Evolutionary conservation across 306 rosid genomes (phyloP), one percentile per base, ranked within the genome.

Genomic region (Lagenaria siceraria): DNA sequence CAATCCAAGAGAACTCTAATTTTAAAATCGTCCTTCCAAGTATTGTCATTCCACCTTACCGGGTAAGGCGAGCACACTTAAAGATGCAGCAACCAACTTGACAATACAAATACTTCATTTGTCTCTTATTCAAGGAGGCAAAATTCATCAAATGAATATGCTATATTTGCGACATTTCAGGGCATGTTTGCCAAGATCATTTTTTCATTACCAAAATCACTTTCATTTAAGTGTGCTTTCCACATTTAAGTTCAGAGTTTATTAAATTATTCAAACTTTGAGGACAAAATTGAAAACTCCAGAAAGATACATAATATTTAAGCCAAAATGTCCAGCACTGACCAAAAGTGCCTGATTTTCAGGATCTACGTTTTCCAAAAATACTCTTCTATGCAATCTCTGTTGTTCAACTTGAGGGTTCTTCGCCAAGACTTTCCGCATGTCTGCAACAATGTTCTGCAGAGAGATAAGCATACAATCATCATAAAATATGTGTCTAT

Each of bases 351-450:
- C 92, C 80, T 94, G 98, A 78, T 85, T 94, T 76, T 91, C 98
- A 63, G 91, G 88, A 82, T 83, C 79, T 77, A 94, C 77, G 68
- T 94, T 84, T n/a, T 94, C 98, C 74, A 94, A 80, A 87, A 94
- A 94, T 68, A 94, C 98, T 85, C 98, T 91, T 86, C 98, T 84
- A 83, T 94, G 98, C 88, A 94, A 81, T 83, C 88, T 89, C 89
- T 89, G 96, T 85, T 94, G 97, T 86, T 94, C 97, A 76, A 92
- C 95, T 81, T 91, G 97, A 75, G 97, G 97, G 83, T 90, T 91
- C 89, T 94, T 94, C 38, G 98, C 93, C 82, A 94, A 88, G 74
- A 92, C 98, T 82, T 94, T 94, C 74, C 97, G 88, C 97, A 91
- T 94, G 84, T 94, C 98, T 35, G 98, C 96, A 62, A 94, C 98